phyloP scores from a whole-genome alignment of 495 filamentous ascomycete species.

The Aspergillus nanangensis region DNA sequence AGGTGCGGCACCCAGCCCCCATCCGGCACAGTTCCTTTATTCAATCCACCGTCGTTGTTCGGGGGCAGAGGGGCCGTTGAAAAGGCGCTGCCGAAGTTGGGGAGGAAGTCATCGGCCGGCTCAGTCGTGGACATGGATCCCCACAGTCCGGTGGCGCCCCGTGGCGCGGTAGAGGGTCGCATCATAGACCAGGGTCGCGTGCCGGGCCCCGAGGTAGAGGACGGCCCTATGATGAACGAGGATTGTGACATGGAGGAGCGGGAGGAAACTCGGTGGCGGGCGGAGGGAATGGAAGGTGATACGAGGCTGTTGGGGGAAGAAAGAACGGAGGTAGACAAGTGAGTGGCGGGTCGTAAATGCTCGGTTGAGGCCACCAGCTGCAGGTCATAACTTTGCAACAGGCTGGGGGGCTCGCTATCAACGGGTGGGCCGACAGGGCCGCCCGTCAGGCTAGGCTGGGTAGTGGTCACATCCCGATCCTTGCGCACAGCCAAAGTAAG shows the following conservation, averaged over 20 bases:
- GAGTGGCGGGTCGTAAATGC: conserved; percentile 61
- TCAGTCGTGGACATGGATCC: conserved; percentile 22
- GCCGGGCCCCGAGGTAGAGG: conserved; percentile 13
- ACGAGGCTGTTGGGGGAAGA: conserved; percentile 22
- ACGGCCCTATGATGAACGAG: conserved; percentile 20
- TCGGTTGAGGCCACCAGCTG: conserved; percentile 74
- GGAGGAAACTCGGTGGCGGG: conserved; percentile 28
- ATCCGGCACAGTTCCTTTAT: conserved; percentile 6
- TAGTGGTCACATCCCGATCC: conserved; percentile 30
- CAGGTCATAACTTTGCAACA: conserved; percentile 67
- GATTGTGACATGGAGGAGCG: conserved; percentile 23
- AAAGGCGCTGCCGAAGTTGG: conserved; percentile 31
- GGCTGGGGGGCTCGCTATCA: conserved; percentile 24
- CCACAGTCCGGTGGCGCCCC: conserved; percentile 30
- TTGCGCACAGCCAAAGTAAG: conserved; percentile 84
- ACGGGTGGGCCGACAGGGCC: conserved; percentile 17
- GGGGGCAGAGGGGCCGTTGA: conserved; percentile 8
- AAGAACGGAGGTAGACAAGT: conserved; percentile 23
- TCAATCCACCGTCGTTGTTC: not conserved
- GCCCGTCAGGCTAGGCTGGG: conserved; percentile 9
- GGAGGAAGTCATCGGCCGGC: conserved; percentile 29
- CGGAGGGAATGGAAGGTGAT: conserved; percentile 15
- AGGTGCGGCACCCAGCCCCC: conserved; percentile 28
- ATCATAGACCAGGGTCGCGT: conserved; percentile 23
- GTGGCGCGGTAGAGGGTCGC: conserved; percentile 20